Evolutionary conservation across 768 basidiomycete genomes (phyloP).

Genomic region (Amanita brunnescens): DNA sequence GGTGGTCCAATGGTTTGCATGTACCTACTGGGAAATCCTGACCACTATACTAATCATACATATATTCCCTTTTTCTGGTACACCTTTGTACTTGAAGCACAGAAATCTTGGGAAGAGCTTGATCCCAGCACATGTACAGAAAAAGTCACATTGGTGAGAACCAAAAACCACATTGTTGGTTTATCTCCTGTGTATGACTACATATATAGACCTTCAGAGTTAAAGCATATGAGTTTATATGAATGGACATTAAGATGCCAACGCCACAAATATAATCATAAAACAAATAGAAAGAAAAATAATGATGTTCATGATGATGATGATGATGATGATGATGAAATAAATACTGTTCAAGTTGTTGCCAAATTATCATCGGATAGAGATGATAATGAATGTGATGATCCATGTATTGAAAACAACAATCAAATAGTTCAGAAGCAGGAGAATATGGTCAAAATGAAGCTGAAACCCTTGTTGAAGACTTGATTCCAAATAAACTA

Average conservation of each 20-base stretch:
- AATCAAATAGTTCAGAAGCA: too few species aligned
- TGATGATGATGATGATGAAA: neutral
- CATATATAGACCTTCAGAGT: constrained; percentile 14
- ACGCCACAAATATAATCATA: constrained; percentile 4
- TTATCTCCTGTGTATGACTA: constrained; percentile 16
- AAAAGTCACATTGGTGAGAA: constrained; percentile 15
- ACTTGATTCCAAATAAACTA: constrained; percentile 11
- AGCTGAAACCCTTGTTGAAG: neutral
- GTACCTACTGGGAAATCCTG: constrained; percentile 11
- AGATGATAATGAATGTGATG: too few species aligned
- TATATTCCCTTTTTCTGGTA: constrained; percentile 16
- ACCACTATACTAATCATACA: constrained; percentile 20
- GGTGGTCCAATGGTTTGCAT: constrained; percentile 23
- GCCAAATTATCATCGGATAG: too few species aligned
- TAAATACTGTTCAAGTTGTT: too few species aligned
- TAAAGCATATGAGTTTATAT: constrained; percentile 19
- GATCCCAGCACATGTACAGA: constrained; percentile 3
- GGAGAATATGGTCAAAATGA: too few species aligned
- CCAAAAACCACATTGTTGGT: constrained; percentile 12
- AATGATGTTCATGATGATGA: neutral
- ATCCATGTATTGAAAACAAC: too few species aligned
- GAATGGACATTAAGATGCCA: constrained; percentile 17
- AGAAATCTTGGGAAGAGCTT: neutral
- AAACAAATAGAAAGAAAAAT: constrained; percentile 2
- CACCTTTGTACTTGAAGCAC: constrained; percentile 16